These are phyloP conservation scores for Aspergillus fumigatiaffinis DNA, from an alignment of 2,329 filamentous ascomycete species.

Conservation along the genomic window DNA sequence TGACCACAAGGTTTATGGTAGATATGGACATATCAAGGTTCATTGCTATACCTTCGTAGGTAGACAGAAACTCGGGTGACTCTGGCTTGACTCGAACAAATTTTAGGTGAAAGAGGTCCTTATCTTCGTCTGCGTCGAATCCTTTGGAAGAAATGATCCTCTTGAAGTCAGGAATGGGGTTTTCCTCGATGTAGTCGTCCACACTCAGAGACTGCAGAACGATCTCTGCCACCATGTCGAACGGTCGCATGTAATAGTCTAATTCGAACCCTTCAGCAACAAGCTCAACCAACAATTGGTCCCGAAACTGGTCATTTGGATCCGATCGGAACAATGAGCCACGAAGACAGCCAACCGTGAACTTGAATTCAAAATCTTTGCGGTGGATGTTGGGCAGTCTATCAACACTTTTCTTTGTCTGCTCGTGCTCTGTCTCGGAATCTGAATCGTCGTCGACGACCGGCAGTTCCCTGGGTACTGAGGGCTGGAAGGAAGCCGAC, in stretches of 20 bases:
- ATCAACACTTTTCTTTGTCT: constrained; percentile 43
- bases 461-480: constrained; percentile 68
- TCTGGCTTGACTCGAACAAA: constrained; percentile 84
- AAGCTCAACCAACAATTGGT: constrained; percentile 82
- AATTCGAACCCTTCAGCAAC: constrained; percentile 86
- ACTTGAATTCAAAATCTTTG: constrained; percentile 92
- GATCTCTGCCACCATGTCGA: constrained; percentile 90
- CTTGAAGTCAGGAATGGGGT: constrained; percentile 85
- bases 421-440: constrained; percentile 59
- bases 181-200: constrained; percentile 89
- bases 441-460: constrained; percentile 67
- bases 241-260: constrained; percentile 81
- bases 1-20: constrained; percentile 94
- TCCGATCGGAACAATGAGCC: constrained; percentile 89
- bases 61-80: constrained; percentile 87
- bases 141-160: constrained; percentile 94
- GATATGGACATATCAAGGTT: constrained; percentile 89
- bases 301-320: constrained; percentile 68
- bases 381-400: constrained; percentile 72
- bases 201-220: constrained; percentile 80
- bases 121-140: constrained; percentile 63
- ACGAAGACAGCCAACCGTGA: constrained; percentile 89
- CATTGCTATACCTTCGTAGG: constrained; percentile 89
- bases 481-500: constrained; percentile 71
- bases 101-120: constrained; percentile 80